These are phyloP conservation scores for Achaetomium macrosporum DNA, from an alignment of 2,329 filamentous ascomycete genomes.

Conservation along the genomic window DNA sequence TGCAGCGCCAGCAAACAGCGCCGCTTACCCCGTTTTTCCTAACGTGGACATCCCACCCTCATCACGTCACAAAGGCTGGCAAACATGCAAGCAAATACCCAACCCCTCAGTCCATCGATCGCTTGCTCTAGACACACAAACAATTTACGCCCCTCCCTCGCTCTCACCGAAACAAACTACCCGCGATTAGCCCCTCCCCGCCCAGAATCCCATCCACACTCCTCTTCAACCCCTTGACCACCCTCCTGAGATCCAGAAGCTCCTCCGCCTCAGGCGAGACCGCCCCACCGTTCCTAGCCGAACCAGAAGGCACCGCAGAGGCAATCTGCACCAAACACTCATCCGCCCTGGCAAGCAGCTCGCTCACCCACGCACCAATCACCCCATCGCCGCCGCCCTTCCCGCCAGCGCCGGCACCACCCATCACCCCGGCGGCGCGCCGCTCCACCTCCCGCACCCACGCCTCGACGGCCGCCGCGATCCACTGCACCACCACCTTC, in stretches of 20 bases:
- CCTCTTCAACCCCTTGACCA: slow-evolving; percentile 23
- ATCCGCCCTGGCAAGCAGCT: slow-evolving; percentile 48
- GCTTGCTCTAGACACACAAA: neutral
- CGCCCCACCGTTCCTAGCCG: neutral
- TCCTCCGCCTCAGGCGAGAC: slow-evolving; percentile 17
- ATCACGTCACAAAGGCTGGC: neutral
- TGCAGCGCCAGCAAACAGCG: neutral
- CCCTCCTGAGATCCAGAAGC: slow-evolving; percentile 19
- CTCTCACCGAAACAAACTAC: slow-evolving; percentile 20
- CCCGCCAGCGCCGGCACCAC: slow-evolving; percentile 31
- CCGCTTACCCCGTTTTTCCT: neutral
- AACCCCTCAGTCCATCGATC: neutral
- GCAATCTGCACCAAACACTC: slow-evolving; percentile 20
- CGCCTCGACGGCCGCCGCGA: slow-evolving; percentile 42
- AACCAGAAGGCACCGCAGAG: neutral
- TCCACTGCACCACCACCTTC: slow-evolving; percentile 49
- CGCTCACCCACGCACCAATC: slow-evolving; percentile 41
- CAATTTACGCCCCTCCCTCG: neutral
- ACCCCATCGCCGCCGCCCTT: slow-evolving; percentile 22
- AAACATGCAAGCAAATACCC: neutral
- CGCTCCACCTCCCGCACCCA: slow-evolving; percentile 47
- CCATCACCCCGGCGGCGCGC: slow-evolving; percentile 35
- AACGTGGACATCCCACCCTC: neutral
- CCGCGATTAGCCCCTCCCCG: slow-evolving; percentile 11
- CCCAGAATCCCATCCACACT: slow-evolving; percentile 22